Evolutionary conservation across 2,329 filamentous ascomycete species (phyloP).

Genomic region (Teratosphaeria viscida): DNA sequence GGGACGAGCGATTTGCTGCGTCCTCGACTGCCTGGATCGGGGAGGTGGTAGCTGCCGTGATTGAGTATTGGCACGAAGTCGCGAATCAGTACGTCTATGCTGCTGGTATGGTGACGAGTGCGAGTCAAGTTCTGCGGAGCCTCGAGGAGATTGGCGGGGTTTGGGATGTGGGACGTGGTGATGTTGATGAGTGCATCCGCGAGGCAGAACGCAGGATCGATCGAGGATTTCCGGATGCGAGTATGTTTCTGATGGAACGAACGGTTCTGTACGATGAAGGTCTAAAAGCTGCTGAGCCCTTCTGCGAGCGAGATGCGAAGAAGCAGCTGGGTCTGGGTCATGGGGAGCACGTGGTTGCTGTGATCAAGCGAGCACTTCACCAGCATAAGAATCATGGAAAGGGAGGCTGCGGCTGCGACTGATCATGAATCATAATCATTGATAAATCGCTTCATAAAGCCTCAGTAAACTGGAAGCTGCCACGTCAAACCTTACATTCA

Average conservation of each 20-base stretch:
- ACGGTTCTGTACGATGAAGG: constrained; percentile 27
- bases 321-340: constrained; percentile 7
- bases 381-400: constrained; percentile 16
- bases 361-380: constrained; percentile 14
- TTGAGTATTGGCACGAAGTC: constrained; percentile 24
- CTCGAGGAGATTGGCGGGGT: constrained; percentile 7
- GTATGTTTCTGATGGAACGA: constrained; percentile 29
- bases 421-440: neutral
- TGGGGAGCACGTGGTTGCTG: constrained; percentile 7
- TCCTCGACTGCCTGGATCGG: constrained; percentile 26
- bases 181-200: constrained; percentile 25
- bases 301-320: constrained; percentile 15
- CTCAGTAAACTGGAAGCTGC: neutral
- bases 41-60: constrained; percentile 16
- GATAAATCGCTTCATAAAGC: neutral
- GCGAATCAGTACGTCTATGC: constrained; percentile 29
- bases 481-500: neutral
- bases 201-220: constrained; percentile 28
- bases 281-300: constrained; percentile 17
- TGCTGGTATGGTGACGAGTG: constrained; percentile 23
- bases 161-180: constrained; percentile 24
- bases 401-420: constrained; percentile 26
- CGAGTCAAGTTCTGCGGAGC: constrained; percentile 23
- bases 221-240: constrained; percentile 28
- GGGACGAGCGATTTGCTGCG: constrained; percentile 26